Evolutionary conservation across 2,329 filamentous ascomycete genomes (phyloP), one percentile per base, ranked within the genome.

Genomic region (Colletotrichum sp.): DNA sequence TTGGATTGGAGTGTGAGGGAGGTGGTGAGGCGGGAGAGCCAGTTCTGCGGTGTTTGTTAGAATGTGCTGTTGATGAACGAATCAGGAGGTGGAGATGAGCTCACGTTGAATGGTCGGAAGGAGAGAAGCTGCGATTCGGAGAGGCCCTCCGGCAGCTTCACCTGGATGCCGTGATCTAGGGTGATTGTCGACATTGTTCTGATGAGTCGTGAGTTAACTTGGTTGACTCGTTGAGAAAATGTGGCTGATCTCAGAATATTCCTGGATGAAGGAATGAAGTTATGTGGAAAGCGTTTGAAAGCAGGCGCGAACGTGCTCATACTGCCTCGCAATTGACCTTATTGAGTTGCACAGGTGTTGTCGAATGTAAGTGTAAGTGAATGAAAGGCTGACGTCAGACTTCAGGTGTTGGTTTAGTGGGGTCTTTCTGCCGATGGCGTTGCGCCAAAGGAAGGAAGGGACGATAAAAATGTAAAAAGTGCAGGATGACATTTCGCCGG

Each of bases 81-180:
- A 13, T 32, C 21, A 0, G 5, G 0, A 6, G 3, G 15, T 16
- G n/a, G 13, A 7, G 10, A 3, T 28, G 44, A 1, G 2, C 26
- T 2, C 81, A 89, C 89, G 16, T 85, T 88, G 79, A 91, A 91
- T 0, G 90, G 89, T 8, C 84, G 84, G 78, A 91, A 91, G 8
- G 79, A 79, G 13, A 85, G 81, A 2, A 92, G 82, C 70, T 89
- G 84, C 0, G 88, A 82, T 71, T 87, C 81, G 1, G 87, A 82
- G 24, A 91, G 84, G 4, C 85, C 88, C 0, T 85, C 80, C 1
- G 88, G 86, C 0, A 90, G 83, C 12, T 81, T 85, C 68, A 91
- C 84, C 5, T 84, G 82, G 68, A 90, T 80, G 71, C 83, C 78
- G 32, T 85, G 81, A 16, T 83, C 79, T 24, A 88, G 81, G 0